Base-by-base conservation (phyloP, 768 basidiomycete species). In the Tremella mesenterica region DNA sequence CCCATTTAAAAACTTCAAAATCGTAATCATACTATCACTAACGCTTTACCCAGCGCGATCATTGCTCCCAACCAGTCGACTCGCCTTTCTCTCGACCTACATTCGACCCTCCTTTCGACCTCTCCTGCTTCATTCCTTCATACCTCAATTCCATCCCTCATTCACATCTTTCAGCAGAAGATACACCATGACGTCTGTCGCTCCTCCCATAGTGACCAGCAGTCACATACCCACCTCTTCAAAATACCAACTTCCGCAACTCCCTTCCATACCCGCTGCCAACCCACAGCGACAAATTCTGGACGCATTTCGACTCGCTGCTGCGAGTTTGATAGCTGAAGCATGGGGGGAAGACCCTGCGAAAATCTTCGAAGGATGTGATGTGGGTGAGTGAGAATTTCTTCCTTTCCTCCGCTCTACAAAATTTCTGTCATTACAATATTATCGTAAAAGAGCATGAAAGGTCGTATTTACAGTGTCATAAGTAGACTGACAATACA, bases 361-460 rank as follows among this genome's bases (percentile, higher is more conserved):
- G 34, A 82, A 87, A 64, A 88, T 83, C 0, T 95, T 87, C 73
- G 71, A 79, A 21, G 91, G 87, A 20, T 85, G 95, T 0, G 85
- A 91, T 70, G 86, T 85, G 58, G 88, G 65, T 63, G 26, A 30
- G 63, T 57, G 9, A 20, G 21, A 25, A 8, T 23, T 48, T 12
- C 12, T 2, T 25, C 34, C 18, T 36, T 43, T 25, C 41, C 26
- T 43, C 8, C 18, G 18, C 41, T n/a, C n/a, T n/a, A n/a, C n/a
- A n/a, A n/a, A n/a, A n/a, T n/a, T n/a, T n/a, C n/a, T n/a, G n/a
- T n/a, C n/a, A n/a, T n/a, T n/a, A n/a, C n/a, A n/a, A n/a, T n/a
- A n/a, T n/a, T n/a, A n/a, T n/a, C n/a, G n/a, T n/a, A n/a, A n/a
- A n/a, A n/a, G n/a, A n/a, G n/a, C n/a, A n/a, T n/a, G n/a, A n/a